Percentiles rank a stretch among this genome's conserved stretches.
These are phyloP conservation scores for Colletotrichum sp. DNA, from an alignment of 2,329 filamentous ascomycete species.

Conservation along the genomic window DNA sequence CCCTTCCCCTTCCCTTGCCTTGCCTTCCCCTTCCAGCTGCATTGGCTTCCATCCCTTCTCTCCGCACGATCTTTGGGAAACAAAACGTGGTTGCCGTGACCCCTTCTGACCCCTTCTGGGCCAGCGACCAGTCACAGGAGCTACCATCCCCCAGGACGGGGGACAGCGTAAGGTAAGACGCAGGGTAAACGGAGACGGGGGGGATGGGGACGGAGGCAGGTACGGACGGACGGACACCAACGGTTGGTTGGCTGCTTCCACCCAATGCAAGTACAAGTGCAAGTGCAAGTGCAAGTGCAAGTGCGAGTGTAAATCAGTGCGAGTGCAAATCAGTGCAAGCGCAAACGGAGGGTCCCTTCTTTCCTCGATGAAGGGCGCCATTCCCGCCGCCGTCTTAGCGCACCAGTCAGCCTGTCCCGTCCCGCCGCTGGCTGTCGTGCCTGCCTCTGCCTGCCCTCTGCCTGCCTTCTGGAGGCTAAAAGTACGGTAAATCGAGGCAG, in stretches of 20 bases:
- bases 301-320: not conserved
- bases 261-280: not conserved
- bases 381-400: not conserved
- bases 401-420: not conserved
- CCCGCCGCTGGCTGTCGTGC: not conserved
- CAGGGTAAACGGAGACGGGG: not conserved
- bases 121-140: not conserved
- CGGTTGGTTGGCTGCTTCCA: not conserved
- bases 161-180: not conserved
- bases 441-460: not conserved
- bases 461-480: not conserved
- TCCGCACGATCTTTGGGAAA: not conserved
- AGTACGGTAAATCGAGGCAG: not conserved
- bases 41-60: not conserved
- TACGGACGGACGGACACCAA: not conserved
- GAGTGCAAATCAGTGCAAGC: not conserved
- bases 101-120: constrained; percentile 4
- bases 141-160: not conserved
- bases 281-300: too few species aligned
- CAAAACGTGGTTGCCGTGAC: not conserved
- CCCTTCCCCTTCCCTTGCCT: not conserved
- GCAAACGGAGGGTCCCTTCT: not conserved
- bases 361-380: not conserved
- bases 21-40: not conserved
- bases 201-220: not conserved